These are phyloP conservation scores for Pichia cabralensis DNA, from an alignment of 805 yeast species.

Conservation along the genomic window DNA sequence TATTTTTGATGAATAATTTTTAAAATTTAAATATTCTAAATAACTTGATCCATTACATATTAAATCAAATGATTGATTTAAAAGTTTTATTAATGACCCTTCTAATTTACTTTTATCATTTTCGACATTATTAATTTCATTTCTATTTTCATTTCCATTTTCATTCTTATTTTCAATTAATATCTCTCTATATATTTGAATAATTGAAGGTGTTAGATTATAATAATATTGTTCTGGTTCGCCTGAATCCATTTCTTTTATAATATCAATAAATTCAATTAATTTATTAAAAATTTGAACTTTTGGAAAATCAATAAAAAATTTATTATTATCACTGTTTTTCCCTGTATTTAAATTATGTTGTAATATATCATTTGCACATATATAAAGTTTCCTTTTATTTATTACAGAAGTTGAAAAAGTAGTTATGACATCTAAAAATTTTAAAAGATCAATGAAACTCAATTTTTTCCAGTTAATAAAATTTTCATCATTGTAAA, in stretches of 20 bases:
- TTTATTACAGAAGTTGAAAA: conserved; percentile 3
- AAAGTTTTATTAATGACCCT: no score
- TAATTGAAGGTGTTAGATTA: not conserved
- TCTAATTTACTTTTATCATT: no score
- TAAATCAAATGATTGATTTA: conserved; percentile 8
- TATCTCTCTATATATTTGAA: not conserved
- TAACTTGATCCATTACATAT: conserved; percentile 6
- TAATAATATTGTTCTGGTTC: not conserved
- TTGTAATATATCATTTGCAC: conserved; percentile 1
- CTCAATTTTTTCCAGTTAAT: conserved; percentile 4
- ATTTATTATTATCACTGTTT: no score
- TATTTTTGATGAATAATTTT: conserved; percentile 7
- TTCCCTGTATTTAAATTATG: not conserved
- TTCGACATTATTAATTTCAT: no score
- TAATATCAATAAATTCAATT: conserved; percentile 3
- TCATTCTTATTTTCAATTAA: not conserved
- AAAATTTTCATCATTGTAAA: not conserved
- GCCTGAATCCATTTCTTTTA: conserved; percentile 3
- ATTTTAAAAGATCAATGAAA: conserved; percentile 3
- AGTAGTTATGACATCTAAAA: conserved; percentile 4
- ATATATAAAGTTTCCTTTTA: conserved; percentile 1
- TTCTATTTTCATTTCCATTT: no score
- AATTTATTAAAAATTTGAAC: conserved; percentile 1
- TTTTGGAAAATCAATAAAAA: no score
- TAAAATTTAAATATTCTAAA: conserved; percentile 8